Conservation (phyloP, 2,329 filamentous ascomycete genomes). For the Apiospora kogelbergensis region DNA sequence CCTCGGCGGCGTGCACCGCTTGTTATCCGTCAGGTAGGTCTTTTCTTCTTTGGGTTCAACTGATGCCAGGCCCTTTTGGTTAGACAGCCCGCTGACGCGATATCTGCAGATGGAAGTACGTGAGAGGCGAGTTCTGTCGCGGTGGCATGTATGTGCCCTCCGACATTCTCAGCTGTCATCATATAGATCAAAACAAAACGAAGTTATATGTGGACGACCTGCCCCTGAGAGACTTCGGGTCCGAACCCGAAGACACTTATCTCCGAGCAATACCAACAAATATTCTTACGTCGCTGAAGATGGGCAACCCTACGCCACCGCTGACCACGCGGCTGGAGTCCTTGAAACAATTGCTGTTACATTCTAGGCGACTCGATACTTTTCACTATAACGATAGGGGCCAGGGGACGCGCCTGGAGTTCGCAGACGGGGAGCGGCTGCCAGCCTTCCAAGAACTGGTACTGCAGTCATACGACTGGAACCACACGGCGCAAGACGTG, state of each 20-base stretch:
- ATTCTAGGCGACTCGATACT: conserved; percentile 33
- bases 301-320: conserved; percentile 38
- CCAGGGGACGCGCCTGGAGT: conserved; percentile 45
- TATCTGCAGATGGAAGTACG: conserved; percentile 39
- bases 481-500: conserved; percentile 39
- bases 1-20: conserved; percentile 34
- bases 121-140: conserved; percentile 29
- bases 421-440: conserved; percentile 39
- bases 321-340: conserved; percentile 40
- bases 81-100: not conserved
- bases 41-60: not conserved
- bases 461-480: conserved; percentile 50
- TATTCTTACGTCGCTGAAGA: conserved; percentile 40
- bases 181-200: conserved; percentile 28
- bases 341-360: conserved; percentile 43
- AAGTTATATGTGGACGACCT: conserved; percentile 41
- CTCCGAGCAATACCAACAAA: conserved; percentile 38
- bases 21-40: conserved; percentile 41
- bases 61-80: not conserved
- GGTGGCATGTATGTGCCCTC: conserved; percentile 37
- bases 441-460: conserved; percentile 41
- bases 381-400: conserved; percentile 46
- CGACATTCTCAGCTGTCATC: conserved; percentile 35
- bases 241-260: conserved; percentile 35
- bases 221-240: conserved; percentile 38